phyloP scores from a whole-genome alignment of 805 yeast species.

The Yamadazyma ubonensis region DNA sequence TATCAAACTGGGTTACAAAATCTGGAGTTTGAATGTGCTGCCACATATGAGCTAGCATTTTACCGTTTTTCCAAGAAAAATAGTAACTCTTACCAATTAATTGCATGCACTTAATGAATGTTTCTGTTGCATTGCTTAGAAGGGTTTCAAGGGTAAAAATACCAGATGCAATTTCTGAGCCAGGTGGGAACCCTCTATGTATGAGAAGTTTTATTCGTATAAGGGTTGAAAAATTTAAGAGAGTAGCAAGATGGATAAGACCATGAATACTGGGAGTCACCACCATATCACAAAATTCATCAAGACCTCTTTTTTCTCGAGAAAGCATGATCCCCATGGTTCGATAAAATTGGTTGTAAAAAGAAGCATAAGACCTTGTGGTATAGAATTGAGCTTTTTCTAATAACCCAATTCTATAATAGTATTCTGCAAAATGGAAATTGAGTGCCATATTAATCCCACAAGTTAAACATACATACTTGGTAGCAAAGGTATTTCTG shows the following conservation, averaged over 20 bases:
- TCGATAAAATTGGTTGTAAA: conserved; percentile 22
- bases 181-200: conserved; percentile 1
- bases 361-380: conserved; percentile 15
- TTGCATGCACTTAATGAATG: conserved; percentile 8
- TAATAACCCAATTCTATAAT: conserved; percentile 27
- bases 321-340: neutral
- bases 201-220: conserved; percentile 19
- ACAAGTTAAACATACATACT: conserved; percentile 7
- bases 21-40: conserved; percentile 23
- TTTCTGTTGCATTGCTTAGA: conserved; percentile 20
- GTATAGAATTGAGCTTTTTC: conserved; percentile 32
- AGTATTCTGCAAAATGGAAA: conserved; percentile 38
- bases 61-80: conserved; percentile 63
- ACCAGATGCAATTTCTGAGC: conserved; percentile 2
- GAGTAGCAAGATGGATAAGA: conserved; percentile 39
- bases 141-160: conserved; percentile 4
- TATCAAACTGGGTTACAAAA: neutral
- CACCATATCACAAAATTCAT: conserved; percentile 29
- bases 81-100: conserved; percentile 55
- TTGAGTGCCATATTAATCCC: conserved; percentile 16
- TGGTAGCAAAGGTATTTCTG: conserved; percentile 8
- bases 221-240: conserved; percentile 21
- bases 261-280: conserved; percentile 34
- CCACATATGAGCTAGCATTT: conserved; percentile 47
- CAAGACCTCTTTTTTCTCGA: neutral